A percentile compares a stretch with the other conserved stretches of the same genome.
Evolutionary conservation across 805 yeast species (phyloP).

Genomic region (Schwanniomyces pseudopolymorphus): DNA sequence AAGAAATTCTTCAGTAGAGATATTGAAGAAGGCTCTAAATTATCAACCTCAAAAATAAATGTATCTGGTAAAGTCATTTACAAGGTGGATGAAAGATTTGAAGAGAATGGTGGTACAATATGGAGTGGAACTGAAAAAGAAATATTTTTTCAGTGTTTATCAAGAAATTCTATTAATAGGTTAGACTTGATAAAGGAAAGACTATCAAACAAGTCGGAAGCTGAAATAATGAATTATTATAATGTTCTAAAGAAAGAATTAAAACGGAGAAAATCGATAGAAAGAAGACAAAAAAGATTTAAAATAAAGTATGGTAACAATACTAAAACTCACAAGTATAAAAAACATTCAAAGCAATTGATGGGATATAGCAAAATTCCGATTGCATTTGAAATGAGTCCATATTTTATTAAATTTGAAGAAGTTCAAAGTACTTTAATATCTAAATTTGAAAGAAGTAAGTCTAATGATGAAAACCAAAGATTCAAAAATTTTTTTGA

Average conservation of each 20-base stretch:
- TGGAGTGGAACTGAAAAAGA: slow-evolving; percentile 55
- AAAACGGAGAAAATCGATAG: slow-evolving; percentile 17
- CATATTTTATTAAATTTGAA: slow-evolving; percentile 43
- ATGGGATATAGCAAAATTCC: slow-evolving; percentile 48
- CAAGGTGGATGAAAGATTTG: slow-evolving; percentile 3
- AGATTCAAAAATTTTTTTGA: slow-evolving; percentile 7
- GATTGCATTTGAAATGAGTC: slow-evolving; percentile 51
- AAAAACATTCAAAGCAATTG: slow-evolving; percentile 13
- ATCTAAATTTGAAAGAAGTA: slow-evolving; percentile 16
- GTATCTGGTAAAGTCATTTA: slow-evolving; percentile 14
- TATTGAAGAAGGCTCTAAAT: slow-evolving; percentile 1
- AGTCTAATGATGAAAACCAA: slow-evolving; percentile 13
- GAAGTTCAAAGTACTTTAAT: slow-evolving; percentile 33
- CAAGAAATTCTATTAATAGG: slow-evolving; percentile 50
- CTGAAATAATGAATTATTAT: slow-evolving; percentile 49
- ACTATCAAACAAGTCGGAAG: slow-evolving; percentile 40
- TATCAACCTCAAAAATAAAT: slow-evolving; percentile 12
- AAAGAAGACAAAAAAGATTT: slow-evolving; percentile 4
- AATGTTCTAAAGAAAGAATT: slow-evolving; percentile 31
- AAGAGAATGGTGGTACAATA: slow-evolving; percentile 23
- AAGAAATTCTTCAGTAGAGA: slow-evolving; percentile 15
- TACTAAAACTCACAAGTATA: not conserved
- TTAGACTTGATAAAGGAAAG: slow-evolving; percentile 37
- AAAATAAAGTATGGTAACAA: not conserved
- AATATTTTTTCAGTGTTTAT: slow-evolving; percentile 47